Evolutionary conservation across 805 yeast species (phyloP).

Genomic region (Pichia eremophila): DNA sequence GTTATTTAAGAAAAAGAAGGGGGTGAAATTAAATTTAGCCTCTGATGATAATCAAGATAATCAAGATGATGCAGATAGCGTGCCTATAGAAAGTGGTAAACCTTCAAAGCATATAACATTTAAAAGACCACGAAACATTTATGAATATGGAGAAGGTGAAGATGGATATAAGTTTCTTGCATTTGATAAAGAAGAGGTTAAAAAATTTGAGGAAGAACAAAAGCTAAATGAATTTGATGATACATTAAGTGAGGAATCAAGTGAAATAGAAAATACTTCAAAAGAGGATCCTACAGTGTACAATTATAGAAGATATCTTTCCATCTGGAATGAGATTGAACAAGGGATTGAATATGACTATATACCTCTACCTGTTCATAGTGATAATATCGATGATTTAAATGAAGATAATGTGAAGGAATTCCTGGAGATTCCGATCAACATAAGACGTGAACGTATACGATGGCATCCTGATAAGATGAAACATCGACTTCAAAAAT

Average conservation of each 20-base stretch:
- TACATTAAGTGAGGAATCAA: background rate
- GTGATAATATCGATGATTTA: slow-evolving; percentile 11
- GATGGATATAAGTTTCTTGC: slow-evolving; percentile 38
- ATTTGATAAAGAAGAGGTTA: slow-evolving; percentile 14
- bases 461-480: slow-evolving; percentile 70
- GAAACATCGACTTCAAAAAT: slow-evolving; percentile 18
- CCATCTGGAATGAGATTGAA: slow-evolving; percentile 21
- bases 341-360: background rate
- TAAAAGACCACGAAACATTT: background rate
- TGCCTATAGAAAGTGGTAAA: too few relatives aligned
- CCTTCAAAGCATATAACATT: background rate
- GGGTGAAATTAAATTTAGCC: too few relatives aligned
- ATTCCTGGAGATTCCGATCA: slow-evolving; percentile 13
- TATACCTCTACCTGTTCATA: slow-evolving; percentile 16
- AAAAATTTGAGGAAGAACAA: background rate
- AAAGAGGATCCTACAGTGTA: slow-evolving; percentile 1
- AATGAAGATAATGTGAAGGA: slow-evolving; percentile 5
- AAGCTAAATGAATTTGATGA: background rate
- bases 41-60: too few relatives aligned
- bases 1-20: too few relatives aligned
- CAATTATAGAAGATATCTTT: slow-evolving; percentile 17
- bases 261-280: slow-evolving; percentile 3
- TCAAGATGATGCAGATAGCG: background rate
- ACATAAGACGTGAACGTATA: slow-evolving; percentile 41
- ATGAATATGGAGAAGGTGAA: slow-evolving; percentile 29